Percentiles rank a stretch among this genome's conserved stretches.
These are phyloP conservation scores for Chlamydomonas schloesseri DNA, from an alignment of 139 green algal genomes.

Conservation along the genomic window DNA sequence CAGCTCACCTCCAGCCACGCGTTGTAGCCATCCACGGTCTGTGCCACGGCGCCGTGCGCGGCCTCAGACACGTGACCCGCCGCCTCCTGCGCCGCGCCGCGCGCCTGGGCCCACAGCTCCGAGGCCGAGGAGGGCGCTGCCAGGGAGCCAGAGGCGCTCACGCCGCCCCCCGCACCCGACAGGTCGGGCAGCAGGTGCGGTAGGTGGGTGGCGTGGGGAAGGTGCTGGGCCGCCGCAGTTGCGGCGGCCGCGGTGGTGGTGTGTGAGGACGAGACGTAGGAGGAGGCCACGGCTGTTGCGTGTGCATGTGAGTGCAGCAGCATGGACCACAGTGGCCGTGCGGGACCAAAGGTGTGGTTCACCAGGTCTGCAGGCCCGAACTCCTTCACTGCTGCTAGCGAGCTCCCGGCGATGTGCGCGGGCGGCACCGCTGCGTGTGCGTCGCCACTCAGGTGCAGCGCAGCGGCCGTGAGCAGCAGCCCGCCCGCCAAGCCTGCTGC, in stretches of 20 bases:
- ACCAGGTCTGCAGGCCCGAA: conserved; percentile 17
- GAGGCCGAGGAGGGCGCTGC: too few relatives aligned
- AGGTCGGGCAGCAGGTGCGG: too few relatives aligned
- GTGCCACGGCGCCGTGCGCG: neutral
- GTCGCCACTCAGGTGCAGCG: neutral
- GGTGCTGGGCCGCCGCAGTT: neutral
- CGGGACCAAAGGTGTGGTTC: conserved; percentile 4
- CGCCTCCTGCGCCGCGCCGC: neutral
- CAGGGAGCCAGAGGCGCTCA: too few relatives aligned
- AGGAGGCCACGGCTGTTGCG: neutral
- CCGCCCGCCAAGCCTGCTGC: neutral
- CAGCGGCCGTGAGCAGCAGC: neutral
- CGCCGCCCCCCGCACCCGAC: neutral
- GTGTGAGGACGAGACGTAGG: neutral
- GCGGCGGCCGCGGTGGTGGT: neutral
- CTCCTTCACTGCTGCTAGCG: neutral
- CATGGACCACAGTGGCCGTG: neutral
- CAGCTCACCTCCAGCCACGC: conserved; percentile 11
- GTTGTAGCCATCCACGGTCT: neutral
- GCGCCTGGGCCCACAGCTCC: neutral
- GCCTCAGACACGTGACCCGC: neutral
- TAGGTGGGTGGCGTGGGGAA: neutral
- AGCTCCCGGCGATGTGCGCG: neutral
- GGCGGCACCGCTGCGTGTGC: neutral
- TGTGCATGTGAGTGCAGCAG: neutral